Evolutionary conservation across 1,139 yeast genomes (phyloP), one percentile per base, ranked within the genome.

Genomic region (Taiozyma sp.): DNA sequence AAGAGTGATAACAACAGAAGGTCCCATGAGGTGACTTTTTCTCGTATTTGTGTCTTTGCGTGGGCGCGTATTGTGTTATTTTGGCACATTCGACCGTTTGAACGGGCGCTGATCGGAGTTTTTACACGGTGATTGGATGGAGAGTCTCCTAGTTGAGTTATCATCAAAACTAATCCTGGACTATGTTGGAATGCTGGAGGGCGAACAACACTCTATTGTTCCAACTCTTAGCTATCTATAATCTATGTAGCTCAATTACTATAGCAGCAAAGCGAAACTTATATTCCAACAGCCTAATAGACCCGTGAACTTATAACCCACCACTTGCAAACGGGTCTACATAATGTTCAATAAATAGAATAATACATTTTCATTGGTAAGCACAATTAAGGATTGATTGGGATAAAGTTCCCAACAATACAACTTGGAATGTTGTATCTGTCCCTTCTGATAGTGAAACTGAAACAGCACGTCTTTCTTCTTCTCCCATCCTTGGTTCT

Each of bases 371-470:
- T 13, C 14, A 14, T 2, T 32, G 19, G 3, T 14, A 4, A 32
- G 6, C 35, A 32, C 9, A 14, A 32, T 54, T 50, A 61, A 8
- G 65, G 65, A 42, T 59, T 60, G 37, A 88, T 83, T 11, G 98
- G 98, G 49, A 93, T 90, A 65, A 93, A 93, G 65, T 93, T 93
- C 3, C 98, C 99, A 30, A 93, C 95, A 45, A 93, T 93, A 69
- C 97, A 90, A 68, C 96, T 87, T 22, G 99, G 99, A 55, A 93
- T 91, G 62, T 93, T 91, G 67, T 93, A 91, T 52, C 96, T 71
- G 65, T 93, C 99, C 57, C 99, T 77, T 61, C 97, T 75, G 32
- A 93, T 89, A 0, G 99, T 93, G 67, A 93, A 91, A 62, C 96
- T 87, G 67, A 93, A 91, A 66, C 98, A 91, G 66, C 98, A 93